phyloP scores from a whole-genome alignment of 2,329 filamentous ascomycete species.

The Neofusicoccum cordaticola region DNA sequence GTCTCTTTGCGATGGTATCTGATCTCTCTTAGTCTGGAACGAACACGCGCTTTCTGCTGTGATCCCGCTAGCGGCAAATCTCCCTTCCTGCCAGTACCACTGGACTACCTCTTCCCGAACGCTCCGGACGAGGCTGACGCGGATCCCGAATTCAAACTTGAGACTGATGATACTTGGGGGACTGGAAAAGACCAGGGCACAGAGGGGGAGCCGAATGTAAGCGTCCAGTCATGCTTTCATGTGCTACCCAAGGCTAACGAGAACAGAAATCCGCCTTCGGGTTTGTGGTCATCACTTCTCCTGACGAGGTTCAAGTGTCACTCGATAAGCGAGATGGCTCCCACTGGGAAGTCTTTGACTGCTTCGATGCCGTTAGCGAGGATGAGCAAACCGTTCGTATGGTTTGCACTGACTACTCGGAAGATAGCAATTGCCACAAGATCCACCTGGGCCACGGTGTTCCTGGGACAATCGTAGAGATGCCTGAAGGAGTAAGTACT shows the following conservation, averaged over 20 bases:
- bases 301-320: constrained; percentile 23
- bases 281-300: constrained; percentile 20
- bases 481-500: constrained; percentile 30
- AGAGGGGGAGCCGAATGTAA: background rate
- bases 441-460: constrained; percentile 40
- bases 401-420: constrained; percentile 36
- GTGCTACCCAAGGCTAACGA: background rate
- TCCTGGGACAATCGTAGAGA: constrained; percentile 40
- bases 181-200: background rate
- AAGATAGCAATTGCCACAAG: constrained; percentile 38
- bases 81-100: constrained; percentile 37
- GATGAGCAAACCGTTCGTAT: constrained; percentile 36
- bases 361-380: constrained; percentile 28
- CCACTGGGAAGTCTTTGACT: constrained; percentile 45
- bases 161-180: constrained; percentile 22
- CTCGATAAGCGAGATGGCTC: constrained; percentile 46
- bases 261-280: background rate
- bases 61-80: constrained; percentile 26
- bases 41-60: constrained; percentile 34
- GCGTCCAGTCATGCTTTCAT: background rate
- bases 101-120: constrained; percentile 36
- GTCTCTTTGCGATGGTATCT: too few relatives aligned
- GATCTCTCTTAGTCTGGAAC: constrained; percentile 18
- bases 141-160: constrained; percentile 27
- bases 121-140: constrained; percentile 31